Conservation (phyloP, 164 flowering plant species). For the Magnolia officinalis region DNA sequence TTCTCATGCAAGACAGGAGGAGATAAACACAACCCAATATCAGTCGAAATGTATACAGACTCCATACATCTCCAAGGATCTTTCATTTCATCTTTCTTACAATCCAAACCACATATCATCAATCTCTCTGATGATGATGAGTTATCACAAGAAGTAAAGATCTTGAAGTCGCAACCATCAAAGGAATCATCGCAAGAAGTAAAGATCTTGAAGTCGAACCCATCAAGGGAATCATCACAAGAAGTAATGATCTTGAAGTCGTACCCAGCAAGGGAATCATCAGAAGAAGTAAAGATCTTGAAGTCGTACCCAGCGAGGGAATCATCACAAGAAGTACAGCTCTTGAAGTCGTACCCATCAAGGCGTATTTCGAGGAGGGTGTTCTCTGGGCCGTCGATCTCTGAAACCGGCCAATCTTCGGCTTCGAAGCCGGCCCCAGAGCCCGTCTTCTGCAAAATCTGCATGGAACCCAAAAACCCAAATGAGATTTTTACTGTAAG, state of each 20-base stretch:
- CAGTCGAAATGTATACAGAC: neutral
- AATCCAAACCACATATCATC: neutral
- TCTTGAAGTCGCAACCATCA: neutral
- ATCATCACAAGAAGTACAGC: neutral
- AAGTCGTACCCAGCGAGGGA: neutral
- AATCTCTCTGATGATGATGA: neutral
- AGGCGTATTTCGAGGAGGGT: neutral
- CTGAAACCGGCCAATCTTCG: neutral
- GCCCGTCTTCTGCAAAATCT: conserved; percentile 11
- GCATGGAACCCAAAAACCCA: conserved; percentile 12
- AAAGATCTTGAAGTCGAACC: neutral
- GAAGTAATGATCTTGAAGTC: neutral
- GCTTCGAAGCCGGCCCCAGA: neutral
- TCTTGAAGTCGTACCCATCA: neutral
- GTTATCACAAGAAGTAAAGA: neutral
- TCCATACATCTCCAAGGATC: conserved; percentile 7
- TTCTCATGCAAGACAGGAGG: neutral
- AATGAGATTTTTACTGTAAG: neutral
- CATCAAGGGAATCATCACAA: neutral
- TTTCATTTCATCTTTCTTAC: neutral
- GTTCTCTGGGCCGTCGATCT: neutral
- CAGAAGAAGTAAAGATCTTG: neutral
- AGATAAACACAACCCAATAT: conserved; percentile 4
- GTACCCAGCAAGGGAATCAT: neutral
- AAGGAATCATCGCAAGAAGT: neutral